These are phyloP conservation scores for Cymodocea nodosa DNA, from an alignment of 116 monocot genomes.

Conservation along the genomic window DNA sequence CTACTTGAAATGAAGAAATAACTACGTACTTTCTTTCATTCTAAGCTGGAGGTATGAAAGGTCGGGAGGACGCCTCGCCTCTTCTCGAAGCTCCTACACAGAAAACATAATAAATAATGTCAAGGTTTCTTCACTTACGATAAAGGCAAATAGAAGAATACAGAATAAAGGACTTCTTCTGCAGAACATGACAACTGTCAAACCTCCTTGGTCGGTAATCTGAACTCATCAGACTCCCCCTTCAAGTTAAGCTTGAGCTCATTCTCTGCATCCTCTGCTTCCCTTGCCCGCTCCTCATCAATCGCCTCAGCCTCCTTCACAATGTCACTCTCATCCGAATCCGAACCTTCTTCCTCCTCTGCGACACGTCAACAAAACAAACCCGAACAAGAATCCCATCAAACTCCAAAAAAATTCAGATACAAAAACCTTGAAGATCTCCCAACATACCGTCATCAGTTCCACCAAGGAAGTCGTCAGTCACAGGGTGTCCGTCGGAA, in stretches of 20 bases:
- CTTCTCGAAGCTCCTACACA: slow-evolving; percentile 65
- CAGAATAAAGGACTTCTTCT: not conserved
- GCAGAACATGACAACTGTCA: not conserved
- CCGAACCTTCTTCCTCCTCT: slow-evolving; percentile 26
- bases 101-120: not conserved
- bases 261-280: slow-evolving; percentile 45
- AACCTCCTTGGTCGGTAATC: slow-evolving; percentile 81
- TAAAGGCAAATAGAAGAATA: not conserved
- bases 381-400: too few species aligned
- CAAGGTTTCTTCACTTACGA: not conserved
- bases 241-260: slow-evolving; percentile 69
- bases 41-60: slow-evolving; percentile 47
- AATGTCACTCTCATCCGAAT: slow-evolving; percentile 47
- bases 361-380: slow-evolving; percentile 3
- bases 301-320: slow-evolving; percentile 60
- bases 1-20: not conserved
- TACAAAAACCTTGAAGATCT: not conserved
- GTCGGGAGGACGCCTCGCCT: slow-evolving; percentile 55
- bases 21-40: slow-evolving; percentile 62
- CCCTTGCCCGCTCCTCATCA: slow-evolving; percentile 49
- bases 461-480: slow-evolving; percentile 49
- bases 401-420: not conserved
- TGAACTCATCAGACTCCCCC: slow-evolving; percentile 77
- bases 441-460: slow-evolving; percentile 19
- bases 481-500: slow-evolving; percentile 36